phyloP scores from a whole-genome alignment of 129 eudicot species.

The Calendula officinalis region DNA sequence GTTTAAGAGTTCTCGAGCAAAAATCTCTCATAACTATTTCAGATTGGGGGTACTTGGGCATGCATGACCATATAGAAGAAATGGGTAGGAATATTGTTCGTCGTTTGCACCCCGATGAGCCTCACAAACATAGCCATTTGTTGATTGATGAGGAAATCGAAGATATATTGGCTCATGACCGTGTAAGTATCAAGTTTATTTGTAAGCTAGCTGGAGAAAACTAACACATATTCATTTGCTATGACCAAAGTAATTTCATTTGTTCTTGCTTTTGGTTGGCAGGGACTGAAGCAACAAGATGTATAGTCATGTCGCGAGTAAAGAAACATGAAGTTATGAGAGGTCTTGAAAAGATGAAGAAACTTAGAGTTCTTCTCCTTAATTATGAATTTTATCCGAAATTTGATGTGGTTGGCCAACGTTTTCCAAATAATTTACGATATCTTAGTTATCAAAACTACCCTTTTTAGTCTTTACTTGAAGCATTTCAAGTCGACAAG shows the following conservation, averaged over 20 bases:
- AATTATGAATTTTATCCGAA: background rate
- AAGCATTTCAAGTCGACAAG: background rate
- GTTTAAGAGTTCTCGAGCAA: constrained; percentile 4
- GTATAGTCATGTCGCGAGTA: background rate
- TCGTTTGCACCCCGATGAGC: constrained; percentile 6
- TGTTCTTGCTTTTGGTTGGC: background rate
- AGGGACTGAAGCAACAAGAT: background rate
- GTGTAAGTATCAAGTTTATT: background rate
- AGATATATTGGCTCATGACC: background rate
- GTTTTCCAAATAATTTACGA: background rate
- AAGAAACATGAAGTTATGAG: background rate
- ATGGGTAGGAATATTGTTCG: background rate
- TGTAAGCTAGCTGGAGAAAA: background rate
- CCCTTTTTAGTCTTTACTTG: background rate
- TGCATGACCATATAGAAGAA: constrained; percentile 17
- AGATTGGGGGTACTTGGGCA: background rate
- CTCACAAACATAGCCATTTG: background rate
- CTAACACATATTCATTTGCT: background rate
- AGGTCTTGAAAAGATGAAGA: background rate
- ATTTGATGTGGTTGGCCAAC: no score
- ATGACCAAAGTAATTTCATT: background rate
- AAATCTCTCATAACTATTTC: constrained; percentile 7
- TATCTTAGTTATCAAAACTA: background rate
- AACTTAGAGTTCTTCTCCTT: background rate
- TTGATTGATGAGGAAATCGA: background rate